Base-by-base conservation (phyloP, 106 monocot genomes). In the Hemerocallis citrina region DNA sequence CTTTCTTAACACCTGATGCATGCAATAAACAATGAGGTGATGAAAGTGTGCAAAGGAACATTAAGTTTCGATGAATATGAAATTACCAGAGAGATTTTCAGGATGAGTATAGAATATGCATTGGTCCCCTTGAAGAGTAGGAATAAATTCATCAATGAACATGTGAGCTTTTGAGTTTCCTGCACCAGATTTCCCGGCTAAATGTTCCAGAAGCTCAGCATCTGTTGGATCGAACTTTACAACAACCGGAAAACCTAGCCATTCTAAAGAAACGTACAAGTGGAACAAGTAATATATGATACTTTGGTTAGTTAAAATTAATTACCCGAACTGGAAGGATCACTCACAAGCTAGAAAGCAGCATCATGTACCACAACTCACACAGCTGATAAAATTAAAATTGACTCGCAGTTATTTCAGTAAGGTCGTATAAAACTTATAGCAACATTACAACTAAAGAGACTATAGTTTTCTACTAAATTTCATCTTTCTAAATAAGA, bases 171-270 rank as follows among this genome's bases (percentile, higher is more conserved):
- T 81, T 43, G 75, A 80, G 61, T 70, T 74, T 7, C 57, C 68
- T 14, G 77, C 4, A 12, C 80, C 94, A 65, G 74, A 52, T 67
- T 90, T 96, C 65, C 79, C 81, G 36, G 83, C 86, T 47, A 96
- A 72, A 76, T 96, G 95, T 59, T 84, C 78, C 28, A 96, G 36
- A 47, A 96, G 78, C 50, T 96, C 81, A 36, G 58, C 27, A 75
- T 90, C 95, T 31, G 89, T 78, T 45, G 95, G 95, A 69, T 96
- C 95, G 77, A 96, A 96, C 72, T 87, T 90, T 40, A 90, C 95
- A 56, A 89, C 95, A 63, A 81, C 89, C 52, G 95, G 90, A 42
- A 96, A 72, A 23, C 95, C 95, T 27, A 86, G 95, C 95, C 89
- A 90, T 67, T 86, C 86, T 49, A 81, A 52, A 65, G 81, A 74